Base-by-base conservation (phyloP, 1,139 yeast species). In the Eremothecium sinecaudum region DNA sequence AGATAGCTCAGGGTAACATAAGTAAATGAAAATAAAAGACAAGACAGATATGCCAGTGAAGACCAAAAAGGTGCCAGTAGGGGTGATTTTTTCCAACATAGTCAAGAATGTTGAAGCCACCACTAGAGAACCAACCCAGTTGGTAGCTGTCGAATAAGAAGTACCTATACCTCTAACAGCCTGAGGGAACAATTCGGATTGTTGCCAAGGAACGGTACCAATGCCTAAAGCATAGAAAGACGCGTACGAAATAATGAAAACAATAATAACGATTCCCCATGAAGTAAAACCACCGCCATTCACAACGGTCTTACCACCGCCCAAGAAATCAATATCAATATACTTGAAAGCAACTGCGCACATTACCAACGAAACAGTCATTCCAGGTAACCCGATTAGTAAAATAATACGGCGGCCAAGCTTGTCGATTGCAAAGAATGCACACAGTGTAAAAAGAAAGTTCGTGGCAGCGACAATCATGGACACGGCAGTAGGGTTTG, bases 131-230 rank as follows among this genome's bases (percentile, higher is more conserved):
- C 97, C 97, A 10, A 86, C 75, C 98, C 98, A 90, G 64, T 90
- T 90, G 29, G 90, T 78, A 18, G 87, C 84, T n/a, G 96, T 82
- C 2, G 96, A 87, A 50, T 75, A 79, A 46, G 94, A 81, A 2
- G 86, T 79, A 39, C 97, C 98, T 28, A 84, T 71, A 36, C 95
- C 92, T 57, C 98, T 75, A 24, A 87, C 96, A 45, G 76, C 73
- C 66, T 86, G 94, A 18, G 96, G 90, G 64, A 87, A 84, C 50
- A 86, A 65, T 61, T 87, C 98, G 35, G 90, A 82, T 53, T 93
- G 97, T 51, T 90, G 94, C 98, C 98, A 87, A 33, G 98, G 97
- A 40, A 84, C 87, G 56, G 87, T 84, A 60, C 98, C 98, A 47
- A 86, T 82, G 48, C 97, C 97, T 45, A 83, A 66, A 28, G 96